phyloP scores from a whole-genome alignment of 352 stramenopile genomes.

The Phytophthora podocarpi region DNA sequence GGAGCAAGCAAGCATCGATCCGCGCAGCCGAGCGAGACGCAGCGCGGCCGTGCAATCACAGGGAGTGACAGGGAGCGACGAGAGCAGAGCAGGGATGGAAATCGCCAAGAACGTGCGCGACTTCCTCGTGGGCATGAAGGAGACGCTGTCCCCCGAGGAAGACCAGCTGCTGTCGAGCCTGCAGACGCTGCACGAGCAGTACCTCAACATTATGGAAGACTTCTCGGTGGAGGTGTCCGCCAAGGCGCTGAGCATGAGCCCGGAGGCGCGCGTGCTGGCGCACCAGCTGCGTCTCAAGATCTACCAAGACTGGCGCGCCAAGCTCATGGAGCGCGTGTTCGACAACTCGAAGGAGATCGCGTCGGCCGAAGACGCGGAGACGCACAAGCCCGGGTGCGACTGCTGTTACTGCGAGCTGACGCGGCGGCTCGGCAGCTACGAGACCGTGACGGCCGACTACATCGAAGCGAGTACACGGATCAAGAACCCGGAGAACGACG shows the following conservation, averaged over 20 bases:
- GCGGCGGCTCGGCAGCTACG: constrained; percentile 54
- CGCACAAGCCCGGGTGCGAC: constrained; percentile 44
- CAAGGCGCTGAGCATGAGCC: constrained; percentile 72
- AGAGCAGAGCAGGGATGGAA: constrained; percentile 54
- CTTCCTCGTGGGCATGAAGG: constrained; percentile 83
- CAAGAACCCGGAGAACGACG: constrained; percentile 55
- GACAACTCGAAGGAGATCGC: constrained; percentile 51
- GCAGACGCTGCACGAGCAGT: constrained; percentile 71
- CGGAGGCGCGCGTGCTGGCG: constrained; percentile 72
- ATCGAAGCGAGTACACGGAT: constrained; percentile 59
- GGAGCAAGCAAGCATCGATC: constrained; percentile 20
- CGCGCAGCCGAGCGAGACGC: constrained; percentile 1
- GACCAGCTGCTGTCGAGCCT: constrained; percentile 66
- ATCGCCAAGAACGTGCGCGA: constrained; percentile 83
- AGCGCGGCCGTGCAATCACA: constrained; percentile 13
- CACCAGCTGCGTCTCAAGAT: constrained; percentile 80
- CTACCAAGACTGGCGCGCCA: constrained; percentile 84
- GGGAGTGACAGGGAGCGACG: constrained; percentile 24
- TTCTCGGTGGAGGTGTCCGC: constrained; percentile 60
- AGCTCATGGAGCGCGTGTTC: constrained; percentile 75
- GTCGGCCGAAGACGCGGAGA: constrained; percentile 42
- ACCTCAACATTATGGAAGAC: constrained; percentile 73
- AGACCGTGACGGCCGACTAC: constrained; percentile 63
- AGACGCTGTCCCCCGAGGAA: constrained; percentile 70
- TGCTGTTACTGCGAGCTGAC: constrained; percentile 66